Percentiles rank a stretch among this genome's conserved stretches.
Conservation (phyloP, 371 early-diverging fungal genomes). For the Mortierella sp. region DNA sequence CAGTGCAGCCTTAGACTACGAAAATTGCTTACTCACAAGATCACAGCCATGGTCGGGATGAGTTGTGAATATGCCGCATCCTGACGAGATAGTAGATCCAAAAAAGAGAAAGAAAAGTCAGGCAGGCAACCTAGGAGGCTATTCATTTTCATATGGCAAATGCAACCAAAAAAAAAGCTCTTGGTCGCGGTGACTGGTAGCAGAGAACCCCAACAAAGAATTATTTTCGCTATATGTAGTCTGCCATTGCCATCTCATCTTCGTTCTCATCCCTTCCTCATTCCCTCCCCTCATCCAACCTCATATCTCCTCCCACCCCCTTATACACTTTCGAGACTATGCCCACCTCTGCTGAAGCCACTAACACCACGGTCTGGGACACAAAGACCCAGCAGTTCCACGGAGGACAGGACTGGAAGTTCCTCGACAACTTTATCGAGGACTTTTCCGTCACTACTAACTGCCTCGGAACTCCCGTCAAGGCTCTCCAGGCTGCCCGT, state of each 20-base stretch:
- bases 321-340: conserved; percentile 6
- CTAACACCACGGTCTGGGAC: conserved; percentile 71
- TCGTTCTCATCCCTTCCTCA: not conserved
- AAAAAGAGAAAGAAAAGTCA: too few relatives aligned
- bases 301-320: not conserved
- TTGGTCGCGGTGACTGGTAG: not conserved
- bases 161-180: too few relatives aligned
- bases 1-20: too few relatives aligned
- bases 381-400: conserved; percentile 86
- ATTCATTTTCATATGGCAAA: too few relatives aligned
- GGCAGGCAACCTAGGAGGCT: too few relatives aligned
- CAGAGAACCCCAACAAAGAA: not conserved
- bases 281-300: not conserved
- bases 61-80: too few relatives aligned
- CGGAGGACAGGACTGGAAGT: conserved; percentile 89
- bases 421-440: conserved; percentile 84
- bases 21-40: too few relatives aligned
- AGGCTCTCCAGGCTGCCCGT: conserved; percentile 77
- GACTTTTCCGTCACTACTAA: conserved; percentile 92
- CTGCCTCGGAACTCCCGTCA: conserved; percentile 80
- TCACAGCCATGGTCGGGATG: too few relatives aligned
- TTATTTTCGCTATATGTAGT: not conserved
- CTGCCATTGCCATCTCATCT: not conserved
- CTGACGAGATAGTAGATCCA: too few relatives aligned
- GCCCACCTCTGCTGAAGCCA: conserved; percentile 16